Percentiles rank a stretch among this genome's conserved stretches.
These are phyloP conservation scores for Elongisporangium anandrum DNA, from an alignment of 352 stramenopile species.

Conservation along the genomic window DNA sequence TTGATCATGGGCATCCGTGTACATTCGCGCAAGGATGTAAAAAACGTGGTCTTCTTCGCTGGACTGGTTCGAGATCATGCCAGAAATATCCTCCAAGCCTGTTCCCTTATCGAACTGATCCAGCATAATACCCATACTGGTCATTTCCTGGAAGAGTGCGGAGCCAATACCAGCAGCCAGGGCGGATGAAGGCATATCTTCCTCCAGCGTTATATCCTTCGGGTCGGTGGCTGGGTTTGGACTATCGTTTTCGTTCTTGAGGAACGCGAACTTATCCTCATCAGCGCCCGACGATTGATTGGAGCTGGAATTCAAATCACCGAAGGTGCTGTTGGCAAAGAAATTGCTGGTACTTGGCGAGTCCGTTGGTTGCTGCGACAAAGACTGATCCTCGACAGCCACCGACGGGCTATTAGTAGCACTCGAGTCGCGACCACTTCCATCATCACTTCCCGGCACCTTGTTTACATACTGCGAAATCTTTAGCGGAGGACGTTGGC, in stretches of 20 bases:
- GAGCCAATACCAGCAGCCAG: conserved; percentile 34
- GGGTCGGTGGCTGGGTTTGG: conserved; percentile 18
- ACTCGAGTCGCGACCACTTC: conserved; percentile 5
- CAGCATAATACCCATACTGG: conserved; percentile 67
- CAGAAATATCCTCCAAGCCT: conserved; percentile 39
- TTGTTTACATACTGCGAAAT: conserved; percentile 80
- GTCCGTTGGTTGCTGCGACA: conserved; percentile 2
- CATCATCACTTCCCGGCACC: conserved; percentile 24
- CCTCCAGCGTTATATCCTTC: conserved; percentile 13
- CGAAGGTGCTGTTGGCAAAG: neutral
- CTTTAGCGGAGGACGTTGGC: conserved; percentile 46
- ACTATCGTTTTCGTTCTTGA: conserved; percentile 31
- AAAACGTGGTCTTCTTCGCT: conserved; percentile 74
- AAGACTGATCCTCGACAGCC: neutral
- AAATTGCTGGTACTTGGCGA: conserved; percentile 5
- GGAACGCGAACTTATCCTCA: conserved; percentile 26
- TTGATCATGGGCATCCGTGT: conserved; percentile 53
- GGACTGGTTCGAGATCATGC: conserved; percentile 16
- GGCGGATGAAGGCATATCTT: conserved; percentile 8
- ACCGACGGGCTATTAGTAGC: neutral
- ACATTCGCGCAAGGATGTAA: conserved; percentile 79
- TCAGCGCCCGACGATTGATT: neutral
- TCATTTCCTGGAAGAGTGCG: conserved; percentile 70
- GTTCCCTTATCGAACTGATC: conserved; percentile 49
- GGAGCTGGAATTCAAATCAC: neutral